A percentile compares a stretch with the other conserved stretches of the same genome.
phyloP scores from a whole-genome alignment of 2,329 filamentous ascomycete species.

The Aspergillus pseudotamarii region DNA sequence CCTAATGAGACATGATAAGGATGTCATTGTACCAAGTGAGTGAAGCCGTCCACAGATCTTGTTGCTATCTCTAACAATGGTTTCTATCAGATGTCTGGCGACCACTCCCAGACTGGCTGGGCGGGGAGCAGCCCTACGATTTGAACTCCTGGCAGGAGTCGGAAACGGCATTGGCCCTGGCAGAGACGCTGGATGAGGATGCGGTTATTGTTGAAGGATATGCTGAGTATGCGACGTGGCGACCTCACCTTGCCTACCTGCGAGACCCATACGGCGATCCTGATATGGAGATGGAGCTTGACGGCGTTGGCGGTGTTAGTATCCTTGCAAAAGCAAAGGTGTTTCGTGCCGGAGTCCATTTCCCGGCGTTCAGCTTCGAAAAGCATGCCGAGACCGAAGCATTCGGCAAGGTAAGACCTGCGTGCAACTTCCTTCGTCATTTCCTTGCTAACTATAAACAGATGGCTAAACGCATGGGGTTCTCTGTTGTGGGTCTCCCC shows the following conservation, averaged over 20 bases:
- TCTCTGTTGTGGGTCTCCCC: slow-evolving; percentile 90
- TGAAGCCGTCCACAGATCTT: slow-evolving; percentile 26
- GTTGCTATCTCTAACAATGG: slow-evolving; percentile 19
- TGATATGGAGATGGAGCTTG: slow-evolving; percentile 99
- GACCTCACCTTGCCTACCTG: slow-evolving; percentile 93
- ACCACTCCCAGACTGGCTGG: slow-evolving; percentile 97
- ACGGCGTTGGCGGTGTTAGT: slow-evolving; percentile 95
- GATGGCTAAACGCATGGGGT: slow-evolving; percentile 98
- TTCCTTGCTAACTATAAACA: slow-evolving; percentile 42
- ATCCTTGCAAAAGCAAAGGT: slow-evolving; percentile 95
- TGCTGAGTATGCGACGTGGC: slow-evolving; percentile 97
- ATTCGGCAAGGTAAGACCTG: slow-evolving; percentile 83
- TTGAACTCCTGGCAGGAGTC: slow-evolving; percentile 99
- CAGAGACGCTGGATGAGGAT: slow-evolving; percentile 94
- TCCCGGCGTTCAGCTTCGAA: slow-evolving; percentile 97
- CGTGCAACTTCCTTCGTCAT: background rate
- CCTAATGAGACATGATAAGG: slow-evolving; percentile 97
- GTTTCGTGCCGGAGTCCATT: slow-evolving; percentile 92
- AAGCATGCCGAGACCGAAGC: slow-evolving; percentile 98
- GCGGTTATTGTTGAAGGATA: slow-evolving; percentile 99
- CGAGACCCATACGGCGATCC: slow-evolving; percentile 96
- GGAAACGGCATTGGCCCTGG: slow-evolving; percentile 89
- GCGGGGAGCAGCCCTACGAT: slow-evolving; percentile 97
- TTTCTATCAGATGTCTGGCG: slow-evolving; percentile 85
- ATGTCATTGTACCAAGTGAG: slow-evolving; percentile 97